Evolutionary conservation across 1,284 basidiomycete genomes (phyloP).

Genomic region (Heterobasidion irregulare): DNA sequence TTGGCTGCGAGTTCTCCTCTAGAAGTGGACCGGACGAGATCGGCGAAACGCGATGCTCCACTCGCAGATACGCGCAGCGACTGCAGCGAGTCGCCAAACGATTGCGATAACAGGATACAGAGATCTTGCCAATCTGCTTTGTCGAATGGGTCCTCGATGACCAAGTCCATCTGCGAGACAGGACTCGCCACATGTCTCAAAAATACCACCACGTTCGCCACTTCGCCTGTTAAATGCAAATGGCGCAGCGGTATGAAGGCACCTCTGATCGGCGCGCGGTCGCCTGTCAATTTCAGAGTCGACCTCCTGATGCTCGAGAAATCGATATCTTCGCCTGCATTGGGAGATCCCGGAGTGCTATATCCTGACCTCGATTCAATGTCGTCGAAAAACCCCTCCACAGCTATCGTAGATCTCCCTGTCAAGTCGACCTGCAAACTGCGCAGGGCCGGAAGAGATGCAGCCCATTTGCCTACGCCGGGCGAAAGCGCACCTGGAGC

Average conservation of each 20-base stretch:
- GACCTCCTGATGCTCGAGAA: conserved; percentile 65
- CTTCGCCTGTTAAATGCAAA: conserved; percentile 61
- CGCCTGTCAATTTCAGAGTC: conserved; percentile 43
- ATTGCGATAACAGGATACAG: conserved; percentile 49
- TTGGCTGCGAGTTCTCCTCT: conserved; percentile 34
- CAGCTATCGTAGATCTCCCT: conserved; percentile 51
- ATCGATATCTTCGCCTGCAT: conserved; percentile 66
- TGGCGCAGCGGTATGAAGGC: conserved; percentile 51
- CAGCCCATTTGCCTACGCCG: conserved; percentile 60
- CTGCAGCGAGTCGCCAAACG: conserved; percentile 50
- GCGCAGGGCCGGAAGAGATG: conserved; percentile 49
- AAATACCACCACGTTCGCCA: conserved; percentile 59
- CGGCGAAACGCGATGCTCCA: conserved; percentile 52
- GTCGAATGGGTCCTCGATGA: conserved; percentile 69
- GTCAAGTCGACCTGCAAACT: conserved; percentile 63
- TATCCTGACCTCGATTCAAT: conserved; percentile 50
- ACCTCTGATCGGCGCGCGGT: conserved; percentile 20
- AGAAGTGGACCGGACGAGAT: conserved; percentile 58
- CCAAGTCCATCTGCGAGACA: conserved; percentile 54
- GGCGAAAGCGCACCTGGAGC: conserved; percentile 64
- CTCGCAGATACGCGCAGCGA: conserved; percentile 54
- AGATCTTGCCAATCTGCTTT: conserved; percentile 66
- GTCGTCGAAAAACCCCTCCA: conserved; percentile 72
- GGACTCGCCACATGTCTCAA: conserved; percentile 55
- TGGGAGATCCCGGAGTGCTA: conserved; percentile 52